A percentile compares a stretch with the other conserved stretches of the same genome.
Evolutionary conservation across 805 yeast genomes (phyloP).

Genomic region (Lipomyces spencermartinsiae): DNA sequence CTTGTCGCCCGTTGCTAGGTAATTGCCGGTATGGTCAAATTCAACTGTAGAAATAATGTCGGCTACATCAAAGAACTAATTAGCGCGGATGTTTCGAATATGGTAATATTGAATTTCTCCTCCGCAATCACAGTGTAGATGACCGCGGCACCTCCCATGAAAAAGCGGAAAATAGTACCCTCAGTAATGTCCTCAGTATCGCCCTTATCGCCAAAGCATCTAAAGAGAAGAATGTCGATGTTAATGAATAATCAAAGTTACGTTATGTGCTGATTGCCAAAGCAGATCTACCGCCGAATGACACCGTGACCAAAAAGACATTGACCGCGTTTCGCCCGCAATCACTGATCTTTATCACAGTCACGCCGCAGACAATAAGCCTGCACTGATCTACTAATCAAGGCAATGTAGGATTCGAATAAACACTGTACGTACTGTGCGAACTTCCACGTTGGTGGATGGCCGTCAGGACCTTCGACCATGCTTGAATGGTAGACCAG

Average conservation of each 20-base stretch:
- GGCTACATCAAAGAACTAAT: constrained; percentile 51
- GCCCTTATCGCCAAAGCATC: constrained; percentile 97
- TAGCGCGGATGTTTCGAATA: not conserved
- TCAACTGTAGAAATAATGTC: constrained; percentile 97
- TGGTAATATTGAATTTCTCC: not conserved
- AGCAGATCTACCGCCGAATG: not conserved
- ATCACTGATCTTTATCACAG: not conserved
- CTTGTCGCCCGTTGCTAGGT: constrained; percentile 96
- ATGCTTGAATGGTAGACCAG: constrained; percentile 14
- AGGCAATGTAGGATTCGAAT: not conserved
- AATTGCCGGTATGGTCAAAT: constrained; percentile 93
- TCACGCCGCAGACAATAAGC: not conserved
- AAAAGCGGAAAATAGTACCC: constrained; percentile 29
- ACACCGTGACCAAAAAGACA: not conserved
- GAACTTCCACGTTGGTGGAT: constrained; percentile 41
- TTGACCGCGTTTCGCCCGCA: not conserved
- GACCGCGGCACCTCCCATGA: not conserved
- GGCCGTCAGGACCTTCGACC: constrained; percentile 38
- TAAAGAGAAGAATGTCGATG: constrained; percentile 4
- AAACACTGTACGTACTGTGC: constrained; percentile 40
- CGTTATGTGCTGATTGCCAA: not conserved
- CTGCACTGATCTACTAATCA: not conserved
- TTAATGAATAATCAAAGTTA: not conserved
- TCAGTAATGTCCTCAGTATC: constrained; percentile 81
- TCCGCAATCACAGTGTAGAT: not conserved